These are phyloP conservation scores for Colletotrichum tanaceti DNA, from an alignment of 2,329 filamentous ascomycete species.

Conservation along the genomic window DNA sequence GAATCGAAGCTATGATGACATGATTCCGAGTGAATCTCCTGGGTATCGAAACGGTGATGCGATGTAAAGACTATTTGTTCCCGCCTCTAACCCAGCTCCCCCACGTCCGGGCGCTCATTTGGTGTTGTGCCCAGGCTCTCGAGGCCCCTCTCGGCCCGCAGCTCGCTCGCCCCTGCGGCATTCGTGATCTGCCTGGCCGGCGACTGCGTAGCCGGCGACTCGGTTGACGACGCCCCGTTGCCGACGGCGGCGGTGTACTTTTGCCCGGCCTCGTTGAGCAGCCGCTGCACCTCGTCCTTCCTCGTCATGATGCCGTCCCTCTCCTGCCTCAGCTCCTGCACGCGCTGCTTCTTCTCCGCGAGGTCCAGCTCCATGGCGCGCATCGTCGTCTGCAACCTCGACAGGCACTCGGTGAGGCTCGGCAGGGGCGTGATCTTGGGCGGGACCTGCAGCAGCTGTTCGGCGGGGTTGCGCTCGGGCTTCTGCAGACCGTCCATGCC, in stretches of 20 bases:
- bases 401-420: constrained; percentile 74
- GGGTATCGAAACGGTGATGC: constrained; percentile 43
- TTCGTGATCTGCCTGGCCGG: constrained; percentile 40
- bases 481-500: constrained; percentile 81
- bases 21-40: not conserved
- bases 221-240: constrained; percentile 9
- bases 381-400: constrained; percentile 71
- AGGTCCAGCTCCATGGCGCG: constrained; percentile 72
- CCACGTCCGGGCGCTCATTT: constrained; percentile 47
- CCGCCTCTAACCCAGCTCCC: constrained; percentile 44
- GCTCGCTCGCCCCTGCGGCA: constrained; percentile 40
- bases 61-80: not conserved
- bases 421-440: constrained; percentile 84
- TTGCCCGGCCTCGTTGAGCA: constrained; percentile 84
- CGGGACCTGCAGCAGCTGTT: constrained; percentile 66
- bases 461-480: constrained; percentile 54
- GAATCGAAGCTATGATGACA: constrained; percentile 35
- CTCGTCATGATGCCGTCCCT: constrained; percentile 74
- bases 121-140: constrained; percentile 62
- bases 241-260: constrained; percentile 62
- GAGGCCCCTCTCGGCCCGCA: constrained; percentile 54
- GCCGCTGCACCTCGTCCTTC: constrained; percentile 81
- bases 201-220: constrained; percentile 36
- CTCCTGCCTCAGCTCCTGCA: constrained; percentile 76
- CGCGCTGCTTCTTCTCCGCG: constrained; percentile 67